Conservation (phyloP, 1,284 basidiomycete species). For the Marasmius fiardii region DNA sequence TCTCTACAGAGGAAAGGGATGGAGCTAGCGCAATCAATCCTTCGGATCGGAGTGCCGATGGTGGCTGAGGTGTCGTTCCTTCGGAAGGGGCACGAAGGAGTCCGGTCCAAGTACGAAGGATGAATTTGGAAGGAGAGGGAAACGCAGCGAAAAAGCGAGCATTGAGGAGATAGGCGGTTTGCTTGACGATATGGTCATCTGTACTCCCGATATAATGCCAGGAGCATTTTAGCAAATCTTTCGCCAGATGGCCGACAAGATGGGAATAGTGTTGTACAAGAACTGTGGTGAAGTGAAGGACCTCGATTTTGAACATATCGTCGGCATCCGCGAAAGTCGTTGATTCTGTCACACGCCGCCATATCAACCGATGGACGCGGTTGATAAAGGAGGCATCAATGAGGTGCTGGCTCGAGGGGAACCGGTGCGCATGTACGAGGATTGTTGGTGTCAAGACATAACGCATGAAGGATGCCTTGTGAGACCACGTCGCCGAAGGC, state of each 20-base stretch:
- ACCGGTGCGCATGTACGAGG: slow-evolving; percentile 69
- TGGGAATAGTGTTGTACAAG: slow-evolving; percentile 84
- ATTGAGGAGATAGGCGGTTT: slow-evolving; percentile 90
- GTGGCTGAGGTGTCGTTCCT: slow-evolving; percentile 40
- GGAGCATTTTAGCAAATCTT: slow-evolving; percentile 94
- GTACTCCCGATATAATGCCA: slow-evolving; percentile 85
- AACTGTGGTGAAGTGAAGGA: slow-evolving; percentile 88
- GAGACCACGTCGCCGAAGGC: slow-evolving; percentile 60
- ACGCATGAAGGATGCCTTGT: slow-evolving; percentile 87
- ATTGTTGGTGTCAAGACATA: slow-evolving; percentile 89
- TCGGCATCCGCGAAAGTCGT: slow-evolving; percentile 60
- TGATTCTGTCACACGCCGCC: slow-evolving; percentile 74
- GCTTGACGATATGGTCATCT: slow-evolving; percentile 91
- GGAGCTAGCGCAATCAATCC: slow-evolving; percentile 92
- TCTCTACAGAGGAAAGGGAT: slow-evolving; percentile 65
- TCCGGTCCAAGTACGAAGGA: slow-evolving; percentile 92
- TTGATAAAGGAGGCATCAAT: slow-evolving; percentile 71
- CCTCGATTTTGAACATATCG: slow-evolving; percentile 86
- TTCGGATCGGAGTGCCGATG: slow-evolving; percentile 75
- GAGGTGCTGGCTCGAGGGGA: slow-evolving; percentile 49
- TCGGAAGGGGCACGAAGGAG: slow-evolving; percentile 83
- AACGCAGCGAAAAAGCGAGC: slow-evolving; percentile 94
- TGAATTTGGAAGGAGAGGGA: slow-evolving; percentile 91
- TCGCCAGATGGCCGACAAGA: slow-evolving; percentile 78
- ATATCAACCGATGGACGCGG: slow-evolving; percentile 72